Conservation (phyloP, 73 alveolate species). For the Tetrahymena borealis region DNA sequence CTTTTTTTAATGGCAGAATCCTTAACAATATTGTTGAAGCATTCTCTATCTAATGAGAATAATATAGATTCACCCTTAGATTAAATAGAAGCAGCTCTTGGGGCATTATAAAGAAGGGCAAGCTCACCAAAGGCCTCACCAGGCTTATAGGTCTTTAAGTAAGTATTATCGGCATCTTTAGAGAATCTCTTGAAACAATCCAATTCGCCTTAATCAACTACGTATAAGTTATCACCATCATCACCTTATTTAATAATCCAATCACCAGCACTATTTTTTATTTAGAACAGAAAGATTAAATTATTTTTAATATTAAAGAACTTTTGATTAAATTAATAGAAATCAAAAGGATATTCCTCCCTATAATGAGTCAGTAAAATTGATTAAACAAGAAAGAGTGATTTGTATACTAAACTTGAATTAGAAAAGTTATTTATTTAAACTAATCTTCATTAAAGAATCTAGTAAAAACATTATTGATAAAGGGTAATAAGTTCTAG, state of each 20-base stretch:
- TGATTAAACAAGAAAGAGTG: too few species aligned
- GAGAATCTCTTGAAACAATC: slow-evolving; percentile 61
- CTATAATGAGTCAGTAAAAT: too few species aligned
- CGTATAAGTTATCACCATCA: slow-evolving; percentile 90
- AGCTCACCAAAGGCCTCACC: slow-evolving; percentile 94
- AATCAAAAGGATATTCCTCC: too few species aligned
- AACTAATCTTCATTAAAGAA: too few species aligned
- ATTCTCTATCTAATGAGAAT: slow-evolving; percentile 81
- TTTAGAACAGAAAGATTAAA: neutral
- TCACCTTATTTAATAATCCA: slow-evolving; percentile 92
- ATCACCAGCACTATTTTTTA: slow-evolving; percentile 52
- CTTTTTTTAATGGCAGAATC: slow-evolving; percentile 81
- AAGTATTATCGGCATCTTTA: slow-evolving; percentile 62
- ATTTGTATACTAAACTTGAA: too few species aligned
- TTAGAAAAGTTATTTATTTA: too few species aligned
- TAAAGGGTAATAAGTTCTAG: neutral
- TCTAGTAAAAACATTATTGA: too few species aligned
- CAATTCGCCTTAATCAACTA: slow-evolving; percentile 84
- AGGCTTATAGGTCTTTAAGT: slow-evolving; percentile 47
- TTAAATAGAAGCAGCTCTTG: slow-evolving; percentile 83
- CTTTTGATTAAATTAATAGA: neutral
- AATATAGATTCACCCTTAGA: slow-evolving; percentile 48
- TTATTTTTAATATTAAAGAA: neutral
- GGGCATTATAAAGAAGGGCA: slow-evolving; percentile 85
- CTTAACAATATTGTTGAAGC: slow-evolving; percentile 85